Evolutionary conservation across 768 basidiomycete species (phyloP), one percentile per base, ranked within the genome.

Genomic region (Cyclocybe aegerita): DNA sequence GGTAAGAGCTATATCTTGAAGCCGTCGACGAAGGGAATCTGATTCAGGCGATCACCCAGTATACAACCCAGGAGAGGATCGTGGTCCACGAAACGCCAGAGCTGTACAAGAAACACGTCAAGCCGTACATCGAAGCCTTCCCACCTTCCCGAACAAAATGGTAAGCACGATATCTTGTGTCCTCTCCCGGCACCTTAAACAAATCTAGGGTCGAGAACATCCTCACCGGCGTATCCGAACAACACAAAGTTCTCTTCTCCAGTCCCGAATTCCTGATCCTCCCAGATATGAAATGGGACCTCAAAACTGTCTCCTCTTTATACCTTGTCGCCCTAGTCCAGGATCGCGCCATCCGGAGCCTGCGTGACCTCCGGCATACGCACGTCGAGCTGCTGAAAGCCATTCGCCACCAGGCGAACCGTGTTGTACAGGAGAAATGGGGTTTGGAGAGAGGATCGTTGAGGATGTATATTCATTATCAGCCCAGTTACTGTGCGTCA

Each of bases 241-340:
- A 79, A 14, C 79, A 86, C 11, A 83, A 86, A 39, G 66, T 98
- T 16, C 69, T 97, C 14, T 85, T 77, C 60, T 78, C 85, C 1
- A 78, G 75, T 9, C 66, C 79, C 0, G 74, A 78, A 4, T 97
- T 89, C 60, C 57, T 96, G 35, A 84, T 99, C 48, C 69, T 97
- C 0, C 96, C 96, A 0, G 96, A 99, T 69, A 88, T 97, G 83
- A 98, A 98, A 72, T 98, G 96, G 96, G 93, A 98, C 64, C 77
- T 84, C 29, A 79, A 73, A 16, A 89, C 83, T 0, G 56, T 89
- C n/a, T 69, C 81, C 0, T 80, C 90, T 1, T 75, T 99, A 46
- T 98, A 99, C 66, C 84, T 98, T 50, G 73, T 93, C 35, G 92
- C 88, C 0, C 78, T 99, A 50, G 80, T 78, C 0, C 78, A 81